Percentiles rank a stretch among this genome's conserved stretches.
Evolutionary conservation across 2,329 filamentous ascomycete genomes (phyloP).

Genomic region (Lasiodiplodia gonubiensis): DNA sequence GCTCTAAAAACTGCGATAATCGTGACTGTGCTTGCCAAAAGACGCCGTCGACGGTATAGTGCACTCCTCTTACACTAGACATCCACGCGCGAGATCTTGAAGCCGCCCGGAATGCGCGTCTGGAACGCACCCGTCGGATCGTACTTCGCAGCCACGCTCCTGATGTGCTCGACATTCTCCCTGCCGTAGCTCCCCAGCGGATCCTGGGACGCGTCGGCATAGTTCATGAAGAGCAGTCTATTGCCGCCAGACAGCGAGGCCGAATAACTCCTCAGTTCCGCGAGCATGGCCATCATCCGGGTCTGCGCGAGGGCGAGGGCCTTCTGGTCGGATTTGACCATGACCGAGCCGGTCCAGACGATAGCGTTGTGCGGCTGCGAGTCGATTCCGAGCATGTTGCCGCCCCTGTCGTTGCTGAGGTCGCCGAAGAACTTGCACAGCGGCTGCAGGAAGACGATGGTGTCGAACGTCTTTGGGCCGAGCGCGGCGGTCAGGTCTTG

Average conservation of each 20-base stretch:
- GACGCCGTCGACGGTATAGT: too few species aligned
- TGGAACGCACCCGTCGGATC: slow-evolving; percentile 37
- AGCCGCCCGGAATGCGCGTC: slow-evolving; percentile 36
- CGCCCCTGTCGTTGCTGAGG: slow-evolving; percentile 25
- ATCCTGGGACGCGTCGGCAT: slow-evolving; percentile 24
- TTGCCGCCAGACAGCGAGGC: neutral
- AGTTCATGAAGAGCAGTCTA: slow-evolving; percentile 1
- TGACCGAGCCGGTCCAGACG: neutral
- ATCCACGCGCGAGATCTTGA: slow-evolving; percentile 35
- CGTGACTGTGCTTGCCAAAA: too few species aligned
- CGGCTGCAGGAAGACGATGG: slow-evolving; percentile 31
- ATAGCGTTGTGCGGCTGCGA: neutral
- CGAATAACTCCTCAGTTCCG: neutral
- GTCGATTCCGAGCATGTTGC: slow-evolving; percentile 34
- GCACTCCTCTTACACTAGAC: neutral
- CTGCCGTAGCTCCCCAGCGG: slow-evolving; percentile 35
- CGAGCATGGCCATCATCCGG: neutral
- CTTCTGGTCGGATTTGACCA: neutral
- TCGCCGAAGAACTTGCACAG: slow-evolving; percentile 29
- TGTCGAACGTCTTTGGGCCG: slow-evolving; percentile 32
- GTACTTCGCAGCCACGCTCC: slow-evolving; percentile 27
- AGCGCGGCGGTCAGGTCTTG: slow-evolving; percentile 36
- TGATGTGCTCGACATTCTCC: slow-evolving; percentile 29
- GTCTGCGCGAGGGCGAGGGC: neutral
- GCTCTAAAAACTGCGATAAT: too few species aligned